Percentiles rank a stretch among this genome's conserved stretches.
These are phyloP conservation scores for Trichoderma polysporum DNA, from an alignment of 2,329 filamentous ascomycete genomes.

Conservation along the genomic window DNA sequence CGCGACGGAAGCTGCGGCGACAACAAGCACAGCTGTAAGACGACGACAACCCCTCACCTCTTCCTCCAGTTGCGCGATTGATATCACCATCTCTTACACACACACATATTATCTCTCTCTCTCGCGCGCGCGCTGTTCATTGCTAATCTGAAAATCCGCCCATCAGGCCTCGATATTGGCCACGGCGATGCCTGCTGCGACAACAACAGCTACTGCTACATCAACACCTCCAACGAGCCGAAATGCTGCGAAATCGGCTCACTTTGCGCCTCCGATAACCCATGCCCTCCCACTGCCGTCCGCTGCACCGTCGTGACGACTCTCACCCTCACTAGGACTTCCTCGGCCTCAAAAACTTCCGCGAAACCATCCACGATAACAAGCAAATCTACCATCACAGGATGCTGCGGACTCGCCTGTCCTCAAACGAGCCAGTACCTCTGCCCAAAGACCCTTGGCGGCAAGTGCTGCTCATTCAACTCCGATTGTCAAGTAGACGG, in stretches of 20 bases:
- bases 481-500: slow-evolving; percentile 41
- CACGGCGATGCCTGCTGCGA: slow-evolving; percentile 42
- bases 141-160: background rate
- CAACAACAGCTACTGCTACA: slow-evolving; percentile 47
- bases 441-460: slow-evolving; percentile 46
- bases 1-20: slow-evolving; percentile 31
- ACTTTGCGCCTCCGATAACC: slow-evolving; percentile 40
- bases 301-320: slow-evolving; percentile 36
- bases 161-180: slow-evolving; percentile 44
- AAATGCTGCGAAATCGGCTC: slow-evolving; percentile 46
- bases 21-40: slow-evolving; percentile 36
- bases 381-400: slow-evolving; percentile 29
- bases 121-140: background rate
- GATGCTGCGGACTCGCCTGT: slow-evolving; percentile 44
- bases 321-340: slow-evolving; percentile 20
- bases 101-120: background rate
- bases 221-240: slow-evolving; percentile 35
- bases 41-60: slow-evolving; percentile 15
- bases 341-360: background rate
- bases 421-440: slow-evolving; percentile 43
- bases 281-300: slow-evolving; percentile 36
- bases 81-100: background rate
- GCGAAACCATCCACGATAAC: slow-evolving; percentile 6
- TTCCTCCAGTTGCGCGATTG: background rate
- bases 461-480: slow-evolving; percentile 51